These are phyloP conservation scores for Tuber borchii DNA, from an alignment of 495 filamentous ascomycete species.

Conservation along the genomic window DNA sequence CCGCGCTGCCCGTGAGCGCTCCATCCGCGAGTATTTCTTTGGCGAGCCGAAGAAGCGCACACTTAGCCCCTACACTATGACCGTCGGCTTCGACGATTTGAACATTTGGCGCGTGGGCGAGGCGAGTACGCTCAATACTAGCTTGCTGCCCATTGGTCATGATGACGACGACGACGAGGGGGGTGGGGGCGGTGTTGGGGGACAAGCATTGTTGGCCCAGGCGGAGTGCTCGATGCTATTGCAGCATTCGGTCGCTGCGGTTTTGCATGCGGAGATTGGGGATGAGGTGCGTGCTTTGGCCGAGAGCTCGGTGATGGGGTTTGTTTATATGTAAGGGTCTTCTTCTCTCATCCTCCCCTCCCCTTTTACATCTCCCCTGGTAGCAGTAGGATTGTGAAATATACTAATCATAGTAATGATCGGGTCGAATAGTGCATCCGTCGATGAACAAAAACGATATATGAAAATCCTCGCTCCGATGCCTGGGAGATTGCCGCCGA, in stretches of 20 bases:
- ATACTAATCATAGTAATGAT: constrained; percentile 41
- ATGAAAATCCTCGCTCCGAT: constrained; percentile 76
- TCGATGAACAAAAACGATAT: constrained; percentile 76
- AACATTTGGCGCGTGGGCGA: constrained; percentile 59
- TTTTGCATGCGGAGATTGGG: constrained; percentile 63
- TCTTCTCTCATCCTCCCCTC: background rate
- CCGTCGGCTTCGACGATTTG: constrained; percentile 65
- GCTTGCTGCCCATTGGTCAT: constrained; percentile 40
- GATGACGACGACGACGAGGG: constrained; percentile 36
- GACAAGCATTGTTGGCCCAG: constrained; percentile 51
- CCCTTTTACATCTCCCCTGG: background rate
- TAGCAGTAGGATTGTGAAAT: background rate
- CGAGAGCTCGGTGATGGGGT: constrained; percentile 82
- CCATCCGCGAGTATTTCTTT: constrained; percentile 91
- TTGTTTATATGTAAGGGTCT: constrained; percentile 63
- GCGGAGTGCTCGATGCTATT: constrained; percentile 55
- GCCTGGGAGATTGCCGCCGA: constrained; percentile 66
- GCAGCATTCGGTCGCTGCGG: constrained; percentile 65
- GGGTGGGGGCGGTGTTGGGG: background rate
- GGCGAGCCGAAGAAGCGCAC: constrained; percentile 63
- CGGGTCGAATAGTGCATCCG: constrained; percentile 48
- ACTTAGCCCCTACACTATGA: constrained; percentile 76
- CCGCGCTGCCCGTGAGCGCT: constrained; percentile 60
- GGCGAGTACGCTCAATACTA: constrained; percentile 41
- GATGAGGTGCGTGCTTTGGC: constrained; percentile 66